A percentile compares a stretch with the other conserved stretches of the same genome.
phyloP scores from a whole-genome alignment of 2,329 filamentous ascomycete species.

The Ascochyta fabae region DNA sequence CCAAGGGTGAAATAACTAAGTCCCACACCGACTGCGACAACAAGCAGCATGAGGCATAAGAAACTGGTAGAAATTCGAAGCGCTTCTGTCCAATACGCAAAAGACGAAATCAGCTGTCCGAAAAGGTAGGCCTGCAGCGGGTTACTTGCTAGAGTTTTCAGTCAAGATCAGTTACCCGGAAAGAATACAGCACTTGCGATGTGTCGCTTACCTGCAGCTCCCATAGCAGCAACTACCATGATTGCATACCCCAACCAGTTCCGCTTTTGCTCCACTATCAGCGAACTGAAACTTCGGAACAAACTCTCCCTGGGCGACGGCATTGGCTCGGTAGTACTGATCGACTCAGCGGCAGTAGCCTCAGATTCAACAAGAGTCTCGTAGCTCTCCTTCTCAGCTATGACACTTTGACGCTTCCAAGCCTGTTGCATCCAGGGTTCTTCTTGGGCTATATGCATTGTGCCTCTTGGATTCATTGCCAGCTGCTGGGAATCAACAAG shows the following conservation, averaged over 20 bases:
- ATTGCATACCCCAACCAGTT: conserved; percentile 23
- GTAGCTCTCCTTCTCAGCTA: conserved; percentile 20
- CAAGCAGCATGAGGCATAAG: conserved; percentile 55
- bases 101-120: conserved; percentile 31
- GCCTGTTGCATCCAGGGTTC: conserved; percentile 7
- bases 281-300: conserved; percentile 11
- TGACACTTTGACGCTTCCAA: conserved; percentile 45
- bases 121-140: conserved; percentile 35
- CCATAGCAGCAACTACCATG: conserved; percentile 27
- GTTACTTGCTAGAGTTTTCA: conserved; percentile 19
- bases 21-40: conserved; percentile 28
- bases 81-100: conserved; percentile 25
- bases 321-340: conserved; percentile 25
- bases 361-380: conserved; percentile 19
- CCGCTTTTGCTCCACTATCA: conserved; percentile 28
- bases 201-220: conserved; percentile 27
- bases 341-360: conserved; percentile 39
- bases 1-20: conserved; percentile 32
- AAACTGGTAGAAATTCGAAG: conserved; percentile 23
- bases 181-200: background rate
- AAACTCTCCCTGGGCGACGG: background rate
- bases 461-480: conserved; percentile 64
- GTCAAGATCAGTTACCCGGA: background rate
- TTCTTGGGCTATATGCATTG: background rate
- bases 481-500: conserved; percentile 76